phyloP scores from a whole-genome alignment of 2,329 filamentous ascomycete genomes.

The Zasmidium citrigriseum region DNA sequence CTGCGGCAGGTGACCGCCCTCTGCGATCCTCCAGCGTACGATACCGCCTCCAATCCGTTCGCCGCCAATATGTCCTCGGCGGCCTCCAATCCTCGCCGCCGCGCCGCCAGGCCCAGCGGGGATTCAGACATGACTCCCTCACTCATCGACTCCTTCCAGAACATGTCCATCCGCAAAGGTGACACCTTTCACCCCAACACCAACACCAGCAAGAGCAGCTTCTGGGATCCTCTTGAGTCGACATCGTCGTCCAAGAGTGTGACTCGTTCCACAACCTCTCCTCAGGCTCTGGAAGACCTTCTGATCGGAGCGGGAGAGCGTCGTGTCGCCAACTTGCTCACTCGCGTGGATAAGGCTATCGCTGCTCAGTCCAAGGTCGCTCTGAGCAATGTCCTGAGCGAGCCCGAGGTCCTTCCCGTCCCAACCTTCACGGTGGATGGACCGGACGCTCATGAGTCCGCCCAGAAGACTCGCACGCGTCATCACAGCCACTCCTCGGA shows the following conservation, averaged over 20 bases:
- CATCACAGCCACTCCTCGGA: constrained; percentile 75
- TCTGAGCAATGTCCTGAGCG: constrained; percentile 44
- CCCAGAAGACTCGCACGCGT: constrained; percentile 40
- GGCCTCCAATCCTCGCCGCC: constrained; percentile 48
- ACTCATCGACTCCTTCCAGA: constrained; percentile 39
- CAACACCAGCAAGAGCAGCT: constrained; percentile 43
- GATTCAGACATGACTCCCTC: constrained; percentile 38
- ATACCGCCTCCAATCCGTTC: constrained; percentile 20
- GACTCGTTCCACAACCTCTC: constrained; percentile 50
- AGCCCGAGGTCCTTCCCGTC: constrained; percentile 52
- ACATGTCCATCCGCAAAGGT: constrained; percentile 50
- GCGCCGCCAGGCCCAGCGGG: constrained; percentile 40
- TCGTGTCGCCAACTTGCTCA: constrained; percentile 46
- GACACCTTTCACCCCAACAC: constrained; percentile 51
- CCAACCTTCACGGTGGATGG: constrained; percentile 44
- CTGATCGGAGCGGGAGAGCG: constrained; percentile 48
- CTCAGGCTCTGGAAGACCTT: constrained; percentile 51
- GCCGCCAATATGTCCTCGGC: constrained; percentile 31
- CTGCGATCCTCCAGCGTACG: constrained; percentile 16
- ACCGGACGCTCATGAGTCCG: constrained; percentile 16
- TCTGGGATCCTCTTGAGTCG: constrained; percentile 38
- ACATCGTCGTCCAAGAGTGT: constrained; percentile 42
- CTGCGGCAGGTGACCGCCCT: constrained; percentile 14
- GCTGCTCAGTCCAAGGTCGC: constrained; percentile 37
- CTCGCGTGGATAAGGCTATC: constrained; percentile 47